phyloP scores from a whole-genome alignment of 441 rosid species.

The Rhodomyrtus psidioides region DNA sequence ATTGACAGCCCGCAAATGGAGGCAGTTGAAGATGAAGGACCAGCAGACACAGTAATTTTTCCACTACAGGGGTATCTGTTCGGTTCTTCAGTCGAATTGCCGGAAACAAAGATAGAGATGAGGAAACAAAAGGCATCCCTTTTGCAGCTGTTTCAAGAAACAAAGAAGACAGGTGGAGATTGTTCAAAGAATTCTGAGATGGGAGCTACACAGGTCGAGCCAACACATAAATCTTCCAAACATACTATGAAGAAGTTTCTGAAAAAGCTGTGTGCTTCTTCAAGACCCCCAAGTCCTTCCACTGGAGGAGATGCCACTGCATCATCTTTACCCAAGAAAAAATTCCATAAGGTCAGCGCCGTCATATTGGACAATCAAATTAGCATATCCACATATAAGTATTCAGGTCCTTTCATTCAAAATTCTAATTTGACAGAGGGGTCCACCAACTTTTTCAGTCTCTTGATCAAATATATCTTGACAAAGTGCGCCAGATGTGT shows the following conservation, averaged over 20 bases:
- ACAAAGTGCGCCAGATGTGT: background rate
- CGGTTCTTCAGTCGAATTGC: conserved; percentile 48
- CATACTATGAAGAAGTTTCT: conserved; percentile 52
- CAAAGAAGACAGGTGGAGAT: conserved; percentile 34
- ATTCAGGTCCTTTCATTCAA: background rate
- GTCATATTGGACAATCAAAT: background rate
- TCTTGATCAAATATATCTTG: background rate
- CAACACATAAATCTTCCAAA: conserved; percentile 44
- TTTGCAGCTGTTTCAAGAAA: conserved; percentile 52
- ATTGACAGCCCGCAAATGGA: conserved; percentile 41
- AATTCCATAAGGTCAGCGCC: conserved; percentile 46
- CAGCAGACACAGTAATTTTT: conserved; percentile 29
- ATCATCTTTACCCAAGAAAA: conserved; percentile 43
- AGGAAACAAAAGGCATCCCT: conserved; percentile 64
- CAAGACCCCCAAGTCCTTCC: conserved; percentile 16
- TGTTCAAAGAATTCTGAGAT: conserved; percentile 23
- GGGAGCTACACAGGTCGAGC: conserved; percentile 31
- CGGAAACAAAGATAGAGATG: conserved; percentile 36
- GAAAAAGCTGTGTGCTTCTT: conserved; percentile 38
- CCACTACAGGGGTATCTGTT: conserved; percentile 89
- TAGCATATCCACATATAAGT: background rate
- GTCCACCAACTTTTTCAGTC: background rate
- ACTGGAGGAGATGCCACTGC: conserved; percentile 14
- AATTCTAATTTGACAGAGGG: background rate
- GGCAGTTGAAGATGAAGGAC: conserved; percentile 29